phyloP scores from a whole-genome alignment of 768 basidiomycete genomes.

The Gymnopilus junonius region DNA sequence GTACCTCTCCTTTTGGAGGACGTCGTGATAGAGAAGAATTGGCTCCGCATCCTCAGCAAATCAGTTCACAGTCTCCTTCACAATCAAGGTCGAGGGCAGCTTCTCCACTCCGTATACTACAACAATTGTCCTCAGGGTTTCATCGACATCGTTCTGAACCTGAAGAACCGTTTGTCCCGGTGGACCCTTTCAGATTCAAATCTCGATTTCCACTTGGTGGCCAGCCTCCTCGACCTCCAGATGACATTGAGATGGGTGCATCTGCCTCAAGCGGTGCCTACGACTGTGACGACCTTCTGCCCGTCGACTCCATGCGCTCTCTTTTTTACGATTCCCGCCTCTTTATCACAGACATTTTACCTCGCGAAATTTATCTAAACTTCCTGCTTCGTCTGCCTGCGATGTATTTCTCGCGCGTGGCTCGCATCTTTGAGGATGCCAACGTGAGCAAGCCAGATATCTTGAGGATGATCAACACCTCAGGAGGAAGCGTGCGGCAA shows the following conservation, averaged over 20 bases:
- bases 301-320: conserved; percentile 22
- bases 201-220: conserved; percentile 22
- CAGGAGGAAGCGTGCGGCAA: conserved; percentile 32
- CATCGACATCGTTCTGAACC: conserved; percentile 36
- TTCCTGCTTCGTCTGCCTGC: conserved; percentile 73
- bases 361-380: conserved; percentile 47
- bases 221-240: conserved; percentile 28
- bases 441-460: conserved; percentile 79
- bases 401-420: conserved; percentile 80
- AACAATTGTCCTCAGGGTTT: conserved; percentile 54
- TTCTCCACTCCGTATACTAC: conserved; percentile 66
- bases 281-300: conserved; percentile 34
- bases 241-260: conserved; percentile 31
- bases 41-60: conserved; percentile 19
- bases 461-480: conserved; percentile 49
- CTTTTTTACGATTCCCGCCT: conserved; percentile 22
- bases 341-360: conserved; percentile 44
- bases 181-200: conserved; percentile 54
- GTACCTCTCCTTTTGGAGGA: conserved; percentile 28
- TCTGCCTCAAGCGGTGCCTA: conserved; percentile 29
- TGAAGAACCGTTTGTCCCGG: conserved; percentile 60
- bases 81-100: conserved; percentile 54
- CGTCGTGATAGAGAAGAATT: conserved; percentile 15
- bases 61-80: conserved; percentile 36
- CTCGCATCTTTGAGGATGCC: conserved; percentile 76